Evolutionary conservation across 2,329 filamentous ascomycete species (phyloP).

Genomic region (Ramichloridium luteum): DNA sequence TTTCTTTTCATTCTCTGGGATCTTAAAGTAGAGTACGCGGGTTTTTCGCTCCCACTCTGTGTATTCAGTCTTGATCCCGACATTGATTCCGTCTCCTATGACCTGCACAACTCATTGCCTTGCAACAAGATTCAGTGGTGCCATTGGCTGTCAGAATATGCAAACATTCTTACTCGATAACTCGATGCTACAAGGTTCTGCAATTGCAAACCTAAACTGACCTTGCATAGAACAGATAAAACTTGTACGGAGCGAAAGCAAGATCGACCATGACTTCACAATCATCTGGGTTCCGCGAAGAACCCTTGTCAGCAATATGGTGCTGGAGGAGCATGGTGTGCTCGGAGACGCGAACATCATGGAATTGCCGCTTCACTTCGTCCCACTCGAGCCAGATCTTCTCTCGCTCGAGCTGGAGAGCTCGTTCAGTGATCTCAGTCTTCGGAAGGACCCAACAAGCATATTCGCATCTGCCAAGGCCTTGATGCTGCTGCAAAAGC

Average conservation of each 20-base stretch:
- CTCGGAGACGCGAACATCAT: conserved; percentile 82
- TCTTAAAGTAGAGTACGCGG: conserved; percentile 51
- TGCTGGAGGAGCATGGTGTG: conserved; percentile 85
- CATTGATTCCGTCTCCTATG: conserved; percentile 21
- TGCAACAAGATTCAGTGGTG: not conserved
- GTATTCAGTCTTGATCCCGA: conserved; percentile 32
- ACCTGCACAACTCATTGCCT: conserved; percentile 20
- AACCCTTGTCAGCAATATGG: conserved; percentile 78
- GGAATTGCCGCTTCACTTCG: conserved; percentile 79
- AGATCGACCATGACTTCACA: conserved; percentile 88
- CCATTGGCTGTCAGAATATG: no score
- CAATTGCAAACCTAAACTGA: no score
- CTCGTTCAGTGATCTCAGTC: conserved; percentile 74
- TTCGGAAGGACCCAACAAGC: conserved; percentile 83
- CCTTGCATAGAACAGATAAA: conserved; percentile 89
- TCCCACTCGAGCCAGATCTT: conserved; percentile 82
- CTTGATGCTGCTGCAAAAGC: conserved; percentile 85
- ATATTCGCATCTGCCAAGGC: conserved; percentile 80
- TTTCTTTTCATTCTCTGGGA: conserved; percentile 27
- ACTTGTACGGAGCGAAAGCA: conserved; percentile 73
- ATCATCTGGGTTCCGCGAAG: conserved; percentile 93
- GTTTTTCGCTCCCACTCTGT: conserved; percentile 38
- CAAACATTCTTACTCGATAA: no score
- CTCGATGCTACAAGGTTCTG: no score
- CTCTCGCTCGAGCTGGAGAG: conserved; percentile 83